These are phyloP conservation scores for Rhizophlyctis rosea DNA, from an alignment of 192 early-diverging fungal genomes.

Conservation along the genomic window DNA sequence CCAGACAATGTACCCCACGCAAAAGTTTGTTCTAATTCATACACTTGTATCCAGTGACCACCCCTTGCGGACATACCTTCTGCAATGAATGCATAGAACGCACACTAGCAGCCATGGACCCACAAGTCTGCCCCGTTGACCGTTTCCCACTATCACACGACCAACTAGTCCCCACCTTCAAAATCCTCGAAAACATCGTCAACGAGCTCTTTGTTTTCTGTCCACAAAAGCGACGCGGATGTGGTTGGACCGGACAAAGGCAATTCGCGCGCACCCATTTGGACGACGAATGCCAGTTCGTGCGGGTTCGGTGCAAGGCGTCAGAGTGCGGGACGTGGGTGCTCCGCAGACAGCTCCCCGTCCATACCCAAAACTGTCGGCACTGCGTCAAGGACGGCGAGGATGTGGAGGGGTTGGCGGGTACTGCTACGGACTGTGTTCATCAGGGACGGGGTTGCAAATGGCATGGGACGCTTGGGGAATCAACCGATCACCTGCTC, in stretches of 20 bases:
- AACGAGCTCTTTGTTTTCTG: conserved; percentile 65
- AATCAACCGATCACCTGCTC: conserved; percentile 40
- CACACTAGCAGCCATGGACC: conserved; percentile 38
- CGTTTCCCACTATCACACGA: conserved; percentile 38
- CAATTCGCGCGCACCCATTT: conserved; percentile 54
- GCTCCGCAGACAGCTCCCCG: conserved; percentile 34
- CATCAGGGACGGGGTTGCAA: too few relatives aligned
- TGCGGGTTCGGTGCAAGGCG: conserved; percentile 41
- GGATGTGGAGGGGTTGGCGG: too few relatives aligned
- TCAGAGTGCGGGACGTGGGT: conserved; percentile 54
- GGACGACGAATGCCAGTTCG: conserved; percentile 54
- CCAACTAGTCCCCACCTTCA: conserved; percentile 50
- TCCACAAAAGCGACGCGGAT: conserved; percentile 49
- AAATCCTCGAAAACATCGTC: conserved; percentile 61
- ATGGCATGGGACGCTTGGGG: conserved; percentile 52
- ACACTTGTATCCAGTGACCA: conserved; percentile 14
- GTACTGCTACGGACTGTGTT: too few relatives aligned
- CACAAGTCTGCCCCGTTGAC: conserved; percentile 57
- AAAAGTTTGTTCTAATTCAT: conserved; percentile 1
- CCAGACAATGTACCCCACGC: background rate
- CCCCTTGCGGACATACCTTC: conserved; percentile 63
- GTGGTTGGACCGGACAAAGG: conserved; percentile 54
- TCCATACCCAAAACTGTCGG: conserved; percentile 8
- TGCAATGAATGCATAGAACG: conserved; percentile 57
- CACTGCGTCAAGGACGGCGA: too few relatives aligned